Percentiles rank a stretch among this genome's conserved stretches.
These are phyloP conservation scores for Hypoxylon sp. DNA, from an alignment of 2,329 filamentous ascomycete species.

Conservation along the genomic window DNA sequence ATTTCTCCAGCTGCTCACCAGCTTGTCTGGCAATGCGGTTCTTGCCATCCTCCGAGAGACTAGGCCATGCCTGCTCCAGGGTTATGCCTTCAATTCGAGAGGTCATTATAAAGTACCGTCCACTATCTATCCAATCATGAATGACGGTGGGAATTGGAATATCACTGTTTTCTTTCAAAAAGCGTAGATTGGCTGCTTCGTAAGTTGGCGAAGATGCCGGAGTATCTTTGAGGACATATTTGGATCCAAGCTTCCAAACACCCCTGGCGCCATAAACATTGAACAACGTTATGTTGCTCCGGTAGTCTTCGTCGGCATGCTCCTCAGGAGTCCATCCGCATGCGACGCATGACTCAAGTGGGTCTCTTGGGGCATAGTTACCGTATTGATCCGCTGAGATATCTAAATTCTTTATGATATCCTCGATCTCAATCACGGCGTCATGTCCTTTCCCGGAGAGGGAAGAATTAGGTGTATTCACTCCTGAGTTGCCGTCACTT, in stretches of 20 bases:
- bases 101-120: slow-evolving; percentile 1
- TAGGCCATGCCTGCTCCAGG: slow-evolving; percentile 5
- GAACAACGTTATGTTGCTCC: slow-evolving; percentile 8
- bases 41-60: slow-evolving; percentile 1
- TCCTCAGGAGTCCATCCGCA: slow-evolving; percentile 4
- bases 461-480: too few relatives aligned
- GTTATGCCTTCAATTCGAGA: slow-evolving; percentile 8
- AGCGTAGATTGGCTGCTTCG: neutral
- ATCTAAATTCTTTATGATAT: neutral
- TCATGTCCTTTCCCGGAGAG: neutral
- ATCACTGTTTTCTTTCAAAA: neutral
- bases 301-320: neutral
- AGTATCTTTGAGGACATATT: slow-evolving; percentile 3
- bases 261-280: neutral
- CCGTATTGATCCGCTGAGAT: neutral
- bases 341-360: slow-evolving; percentile 1
- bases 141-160: neutral
- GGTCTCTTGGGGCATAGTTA: neutral
- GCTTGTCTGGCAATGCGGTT: slow-evolving; percentile 12
- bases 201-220: neutral
- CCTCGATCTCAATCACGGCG: neutral
- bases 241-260: neutral
- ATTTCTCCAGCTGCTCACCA: neutral
- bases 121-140: slow-evolving; percentile 1
- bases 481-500: too few relatives aligned